phyloP scores from a whole-genome alignment of 768 basidiomycete genomes.

The Ramaria sp. region DNA sequence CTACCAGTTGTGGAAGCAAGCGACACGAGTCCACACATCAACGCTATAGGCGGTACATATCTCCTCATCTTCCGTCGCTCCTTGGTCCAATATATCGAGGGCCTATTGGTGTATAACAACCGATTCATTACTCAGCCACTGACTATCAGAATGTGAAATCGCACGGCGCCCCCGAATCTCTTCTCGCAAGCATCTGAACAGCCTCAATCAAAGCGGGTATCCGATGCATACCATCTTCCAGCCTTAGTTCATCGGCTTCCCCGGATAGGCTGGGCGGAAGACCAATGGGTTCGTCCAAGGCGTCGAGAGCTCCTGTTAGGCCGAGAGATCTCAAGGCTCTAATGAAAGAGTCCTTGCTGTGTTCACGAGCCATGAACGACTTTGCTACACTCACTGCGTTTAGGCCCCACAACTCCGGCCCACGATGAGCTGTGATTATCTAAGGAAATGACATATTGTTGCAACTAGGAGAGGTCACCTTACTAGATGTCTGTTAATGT shows the following conservation, averaged over 20 bases:
- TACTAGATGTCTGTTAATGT: no score
- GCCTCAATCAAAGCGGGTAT: conserved; percentile 68
- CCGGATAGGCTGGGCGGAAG: conserved; percentile 77
- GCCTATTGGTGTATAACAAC: conserved; percentile 39
- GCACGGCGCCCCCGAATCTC: conserved; percentile 57
- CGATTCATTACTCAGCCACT: not conserved
- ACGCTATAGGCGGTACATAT: conserved; percentile 37
- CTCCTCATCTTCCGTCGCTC: conserved; percentile 76
- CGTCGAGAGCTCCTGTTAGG: conserved; percentile 80
- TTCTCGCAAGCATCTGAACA: conserved; percentile 52
- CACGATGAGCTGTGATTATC: no score
- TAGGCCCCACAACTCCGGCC: no score
- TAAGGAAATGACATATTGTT: no score
- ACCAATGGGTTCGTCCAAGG: conserved; percentile 78
- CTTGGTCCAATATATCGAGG: conserved; percentile 82
- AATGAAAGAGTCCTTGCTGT: conserved; percentile 7
- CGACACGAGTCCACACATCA: conserved; percentile 35
- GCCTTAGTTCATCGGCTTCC: conserved; percentile 76
- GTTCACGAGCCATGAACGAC: no score
- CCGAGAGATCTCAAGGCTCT: conserved; percentile 63
- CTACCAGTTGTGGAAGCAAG: no score
- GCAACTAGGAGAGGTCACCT: no score
- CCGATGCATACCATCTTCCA: conserved; percentile 62
- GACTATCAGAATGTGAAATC: conserved; percentile 10
- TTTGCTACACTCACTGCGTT: no score